Conservation (phyloP, 768 basidiomycete species). For the Lactarius sp. region DNA sequence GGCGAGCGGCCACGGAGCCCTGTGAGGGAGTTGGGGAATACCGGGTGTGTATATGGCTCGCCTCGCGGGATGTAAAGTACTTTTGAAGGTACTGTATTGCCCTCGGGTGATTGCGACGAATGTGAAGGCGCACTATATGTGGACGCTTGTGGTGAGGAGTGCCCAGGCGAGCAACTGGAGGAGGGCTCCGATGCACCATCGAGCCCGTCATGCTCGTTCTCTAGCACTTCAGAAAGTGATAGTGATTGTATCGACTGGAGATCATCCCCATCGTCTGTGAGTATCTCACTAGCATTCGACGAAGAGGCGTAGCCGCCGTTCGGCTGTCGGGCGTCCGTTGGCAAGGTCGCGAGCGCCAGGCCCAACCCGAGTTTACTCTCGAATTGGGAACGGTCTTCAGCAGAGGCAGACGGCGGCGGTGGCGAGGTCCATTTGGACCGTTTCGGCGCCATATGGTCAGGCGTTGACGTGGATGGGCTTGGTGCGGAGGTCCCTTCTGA, state of each 20-base stretch:
- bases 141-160: constrained; percentile 6
- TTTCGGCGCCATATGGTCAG: constrained; percentile 72
- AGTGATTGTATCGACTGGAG: constrained; percentile 62
- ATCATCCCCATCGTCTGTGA: constrained; percentile 73
- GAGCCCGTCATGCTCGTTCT: not conserved
- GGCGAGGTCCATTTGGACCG: constrained; percentile 83
- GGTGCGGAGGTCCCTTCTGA: constrained; percentile 21
- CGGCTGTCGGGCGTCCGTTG: constrained; percentile 54
- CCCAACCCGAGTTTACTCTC: constrained; percentile 62
- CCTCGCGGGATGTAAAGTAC: not conserved
- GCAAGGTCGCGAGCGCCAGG: constrained; percentile 62
- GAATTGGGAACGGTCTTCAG: constrained; percentile 59
- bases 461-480: constrained; percentile 27
- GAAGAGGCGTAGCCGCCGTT: constrained; percentile 45
- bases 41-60: not conserved
- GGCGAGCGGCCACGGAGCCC: constrained; percentile 11
- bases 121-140: not conserved
- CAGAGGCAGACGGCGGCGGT: constrained; percentile 70
- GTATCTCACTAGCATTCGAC: constrained; percentile 58
- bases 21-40: not conserved
- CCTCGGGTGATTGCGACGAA: not conserved
- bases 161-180: constrained; percentile 15
- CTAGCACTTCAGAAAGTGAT: constrained; percentile 19
- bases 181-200: constrained; percentile 16
- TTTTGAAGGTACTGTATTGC: not conserved